Evolutionary conservation across 2,329 filamentous ascomycete genomes (phyloP).

Genomic region (Penicillium griseofulvum): DNA sequence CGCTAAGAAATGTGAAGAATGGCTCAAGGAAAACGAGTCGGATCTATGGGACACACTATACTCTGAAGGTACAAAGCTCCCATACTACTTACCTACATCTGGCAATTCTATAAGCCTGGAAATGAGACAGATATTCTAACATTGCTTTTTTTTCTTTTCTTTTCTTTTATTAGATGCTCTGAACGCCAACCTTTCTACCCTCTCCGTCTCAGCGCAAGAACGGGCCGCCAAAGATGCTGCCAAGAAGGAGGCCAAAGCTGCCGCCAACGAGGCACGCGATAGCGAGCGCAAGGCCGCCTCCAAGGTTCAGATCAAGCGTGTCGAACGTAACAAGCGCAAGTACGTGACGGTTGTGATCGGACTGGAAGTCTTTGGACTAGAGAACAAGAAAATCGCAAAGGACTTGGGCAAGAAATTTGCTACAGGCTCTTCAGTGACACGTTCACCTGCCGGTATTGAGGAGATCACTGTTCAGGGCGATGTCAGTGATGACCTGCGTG

Average conservation of each 20-base stretch:
- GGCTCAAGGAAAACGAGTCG: slow-evolving; percentile 75
- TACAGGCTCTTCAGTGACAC: slow-evolving; percentile 88
- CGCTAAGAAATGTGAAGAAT: slow-evolving; percentile 94
- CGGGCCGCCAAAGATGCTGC: slow-evolving; percentile 92
- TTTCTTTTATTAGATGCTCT: slow-evolving; percentile 62
- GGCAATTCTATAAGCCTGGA: neutral
- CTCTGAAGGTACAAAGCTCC: slow-evolving; percentile 65
- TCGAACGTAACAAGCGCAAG: slow-evolving; percentile 97
- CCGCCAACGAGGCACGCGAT: slow-evolving; percentile 78
- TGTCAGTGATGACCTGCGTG: slow-evolving; percentile 88
- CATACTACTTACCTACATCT: neutral
- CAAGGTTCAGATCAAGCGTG: slow-evolving; percentile 87
- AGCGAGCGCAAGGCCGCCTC: slow-evolving; percentile 78
- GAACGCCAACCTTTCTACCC: slow-evolving; percentile 76
- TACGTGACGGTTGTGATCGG: slow-evolving; percentile 91
- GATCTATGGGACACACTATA: slow-evolving; percentile 76
- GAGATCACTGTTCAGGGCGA: slow-evolving; percentile 98
- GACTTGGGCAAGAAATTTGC: slow-evolving; percentile 99
- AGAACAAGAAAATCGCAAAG: slow-evolving; percentile 94
- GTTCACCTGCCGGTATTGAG: slow-evolving; percentile 79
- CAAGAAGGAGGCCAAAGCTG: slow-evolving; percentile 95
- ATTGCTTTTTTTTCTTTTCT: neutral
- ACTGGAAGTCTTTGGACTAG: slow-evolving; percentile 83
- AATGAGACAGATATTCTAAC: neutral
- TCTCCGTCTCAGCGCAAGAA: slow-evolving; percentile 89